Evolutionary conservation across 805 yeast genomes (phyloP), one percentile per base, ranked within the genome.

Genomic region (Metschnikowia koreensis): DNA sequence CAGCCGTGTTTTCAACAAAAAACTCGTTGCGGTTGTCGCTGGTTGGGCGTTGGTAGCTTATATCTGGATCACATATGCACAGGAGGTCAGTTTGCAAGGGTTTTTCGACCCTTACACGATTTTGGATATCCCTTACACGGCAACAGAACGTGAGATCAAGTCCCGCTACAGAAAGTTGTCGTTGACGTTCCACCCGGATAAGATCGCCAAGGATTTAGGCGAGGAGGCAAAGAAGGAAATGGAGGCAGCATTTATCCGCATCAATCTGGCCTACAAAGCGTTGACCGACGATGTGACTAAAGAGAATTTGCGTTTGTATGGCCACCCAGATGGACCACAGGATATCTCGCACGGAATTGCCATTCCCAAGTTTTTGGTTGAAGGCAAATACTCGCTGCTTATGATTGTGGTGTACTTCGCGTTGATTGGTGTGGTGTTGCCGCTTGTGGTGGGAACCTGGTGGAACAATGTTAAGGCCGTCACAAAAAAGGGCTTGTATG

Each of bases 251-350:
- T 94, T 82, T 68, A 93, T 92, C 38, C 77, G 82, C 59, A 87
- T 94, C 61, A 86, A 89, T 53, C 88, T 89, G 69, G 99, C 99
- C 27, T 91, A 96, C 72, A 88, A 91, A 69, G 89, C 99, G 0
- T 80, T 94, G 57, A 96, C 99, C 12, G 98, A 94, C 69, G 97
- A 89, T 60, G 79, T 76, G 10, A 83, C 89, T 3, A 87, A 83
- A 61, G 89, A 88, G 60, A 94, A 94, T 66, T 91, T 81, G 67
- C 74, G 86, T 61, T 84, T 82, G 60, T 94, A 86, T 64, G 99
- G 99, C 46, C 97, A 96, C 66, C 99, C 99, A 5, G 99, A 94
- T 73, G 99, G 99, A 41, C 97, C 96, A 40, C 96, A 89, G 69
- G 89, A 89, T 28, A 79, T 86, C 16, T 74, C 86, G 17, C 97